Evolutionary conservation across 805 yeast genomes (phyloP).

Genomic region (Kodamaea laetipori): DNA sequence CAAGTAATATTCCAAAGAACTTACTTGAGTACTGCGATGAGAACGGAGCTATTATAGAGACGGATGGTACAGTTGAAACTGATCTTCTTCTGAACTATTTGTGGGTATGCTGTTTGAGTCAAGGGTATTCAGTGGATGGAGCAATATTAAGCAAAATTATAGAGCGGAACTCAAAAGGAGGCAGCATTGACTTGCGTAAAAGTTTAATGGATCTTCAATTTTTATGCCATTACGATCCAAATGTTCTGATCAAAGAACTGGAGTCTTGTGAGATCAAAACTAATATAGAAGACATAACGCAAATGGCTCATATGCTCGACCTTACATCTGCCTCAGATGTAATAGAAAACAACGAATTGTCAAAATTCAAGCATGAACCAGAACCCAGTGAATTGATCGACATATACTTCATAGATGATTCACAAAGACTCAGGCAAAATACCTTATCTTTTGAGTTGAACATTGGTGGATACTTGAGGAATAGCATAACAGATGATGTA

Average conservation of each 20-base stretch:
- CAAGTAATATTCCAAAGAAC: slow-evolving; percentile 48
- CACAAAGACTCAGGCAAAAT: slow-evolving; percentile 26
- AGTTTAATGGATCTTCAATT: slow-evolving; percentile 49
- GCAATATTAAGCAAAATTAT: slow-evolving; percentile 31
- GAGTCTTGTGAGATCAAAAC: not conserved
- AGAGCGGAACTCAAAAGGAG: slow-evolving; percentile 18
- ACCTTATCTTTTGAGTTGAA: slow-evolving; percentile 44
- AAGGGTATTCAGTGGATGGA: slow-evolving; percentile 36
- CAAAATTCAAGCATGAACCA: slow-evolving; percentile 29
- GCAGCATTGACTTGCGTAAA: slow-evolving; percentile 48
- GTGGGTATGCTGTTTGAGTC: slow-evolving; percentile 39
- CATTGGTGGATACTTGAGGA: slow-evolving; percentile 21
- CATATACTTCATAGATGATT: slow-evolving; percentile 35
- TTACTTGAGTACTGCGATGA: slow-evolving; percentile 48
- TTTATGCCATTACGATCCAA: slow-evolving; percentile 25
- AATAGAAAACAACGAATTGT: slow-evolving; percentile 25
- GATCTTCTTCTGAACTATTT: slow-evolving; percentile 38
- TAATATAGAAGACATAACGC: slow-evolving; percentile 1
- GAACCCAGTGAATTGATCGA: slow-evolving; percentile 39
- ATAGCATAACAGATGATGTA: not conserved
- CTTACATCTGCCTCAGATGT: slow-evolving; percentile 32
- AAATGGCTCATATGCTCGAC: slow-evolving; percentile 21
- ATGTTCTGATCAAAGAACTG: not conserved
- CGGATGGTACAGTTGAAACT: slow-evolving; percentile 24
- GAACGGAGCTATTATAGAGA: slow-evolving; percentile 41